A percentile compares a stretch with the other conserved stretches of the same genome.
phyloP scores from a whole-genome alignment of 331 rosid genomes.

The Malus hybrid region DNA sequence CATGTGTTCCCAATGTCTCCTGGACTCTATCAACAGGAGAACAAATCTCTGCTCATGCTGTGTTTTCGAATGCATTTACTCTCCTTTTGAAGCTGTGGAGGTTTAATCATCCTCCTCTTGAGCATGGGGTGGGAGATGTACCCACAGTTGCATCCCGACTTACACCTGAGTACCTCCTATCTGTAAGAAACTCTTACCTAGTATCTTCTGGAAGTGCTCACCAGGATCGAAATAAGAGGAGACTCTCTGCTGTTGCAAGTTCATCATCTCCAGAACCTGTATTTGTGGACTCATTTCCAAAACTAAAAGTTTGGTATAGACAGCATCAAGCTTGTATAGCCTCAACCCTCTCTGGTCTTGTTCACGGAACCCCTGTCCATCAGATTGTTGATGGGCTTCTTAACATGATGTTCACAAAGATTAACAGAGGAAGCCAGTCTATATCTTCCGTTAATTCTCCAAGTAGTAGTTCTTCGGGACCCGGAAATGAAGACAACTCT shows the following conservation, averaged over 20 bases:
- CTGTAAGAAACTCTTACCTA: slow-evolving; percentile 79
- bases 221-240: slow-evolving; percentile 62
- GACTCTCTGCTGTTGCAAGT: slow-evolving; percentile 74
- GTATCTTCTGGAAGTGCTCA: slow-evolving; percentile 47
- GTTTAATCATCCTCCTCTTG: slow-evolving; percentile 92
- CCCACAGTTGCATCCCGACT: slow-evolving; percentile 92
- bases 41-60: slow-evolving; percentile 84
- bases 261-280: slow-evolving; percentile 68
- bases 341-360: slow-evolving; percentile 96
- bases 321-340: slow-evolving; percentile 99
- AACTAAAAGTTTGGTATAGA: slow-evolving; percentile 85
- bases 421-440: slow-evolving; percentile 60
- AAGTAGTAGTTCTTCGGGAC: slow-evolving; percentile 90
- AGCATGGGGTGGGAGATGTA: slow-evolving; percentile 84
- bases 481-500: slow-evolving; percentile 60
- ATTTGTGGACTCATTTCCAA: slow-evolving; percentile 94
- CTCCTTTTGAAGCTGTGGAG: slow-evolving; percentile 94
- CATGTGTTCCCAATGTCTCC: slow-evolving; percentile 74
- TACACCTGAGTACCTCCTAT: slow-evolving; percentile 89
- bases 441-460: slow-evolving; percentile 57
- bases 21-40: slow-evolving; percentile 69
- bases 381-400: slow-evolving; percentile 95
- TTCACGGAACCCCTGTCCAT: slow-evolving; percentile 93
- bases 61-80: slow-evolving; percentile 92
- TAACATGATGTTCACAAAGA: slow-evolving; percentile 80